Evolutionary conservation across 495 filamentous ascomycete species (phyloP), one percentile per base, ranked within the genome.

Genomic region (Lasiosphaeria miniovina): DNA sequence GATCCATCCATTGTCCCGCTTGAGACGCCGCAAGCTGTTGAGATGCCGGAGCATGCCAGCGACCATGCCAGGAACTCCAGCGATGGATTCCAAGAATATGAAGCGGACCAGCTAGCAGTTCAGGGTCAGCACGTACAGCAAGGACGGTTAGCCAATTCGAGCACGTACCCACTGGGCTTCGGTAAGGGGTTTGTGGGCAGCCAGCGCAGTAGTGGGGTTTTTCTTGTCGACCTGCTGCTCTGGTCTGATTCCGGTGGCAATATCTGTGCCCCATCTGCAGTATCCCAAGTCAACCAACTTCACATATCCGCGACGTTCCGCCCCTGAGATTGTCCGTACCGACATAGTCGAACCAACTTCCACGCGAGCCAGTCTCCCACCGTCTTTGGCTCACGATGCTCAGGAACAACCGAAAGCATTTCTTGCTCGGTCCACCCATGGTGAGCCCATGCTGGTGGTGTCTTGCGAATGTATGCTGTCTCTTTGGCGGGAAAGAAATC

Each of bases 1-100:
- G 63, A 99, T 98, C 93, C 94, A 98, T 70, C 95, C 94, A 63
- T 97, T 96, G 71, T 98, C 94, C 36, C 94, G 75, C 76, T 90
- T 91, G 77, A 98, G 85, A 6, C 86, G 80, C 49, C 94, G 80
- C 58, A 98, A 75, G 62, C 86, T 90, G 67, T 88, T 84, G 6
- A 98, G 76, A 74, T 98, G 94, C 17, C 94, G 80, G 11, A 98
- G 75, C 88, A 96, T 96, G 8, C 93, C 94, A 0, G 87, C 94
- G 5, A 98, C 95, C 91, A 98, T 98, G 0, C 95, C 95, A 0
- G 95, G 95, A 0, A 98, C 94, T 17, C 88, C 94, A 9, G 94
- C 94, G 36, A 98, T 90, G 54, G 88, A 92, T 73, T 98, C 94
- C 53, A 98, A 82, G 74, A 98, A 98, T 61, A 98, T 80, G 65